Base-by-base conservation (phyloP, 2,329 filamentous ascomycete species). In the Bimuria novae-zelandiae region DNA sequence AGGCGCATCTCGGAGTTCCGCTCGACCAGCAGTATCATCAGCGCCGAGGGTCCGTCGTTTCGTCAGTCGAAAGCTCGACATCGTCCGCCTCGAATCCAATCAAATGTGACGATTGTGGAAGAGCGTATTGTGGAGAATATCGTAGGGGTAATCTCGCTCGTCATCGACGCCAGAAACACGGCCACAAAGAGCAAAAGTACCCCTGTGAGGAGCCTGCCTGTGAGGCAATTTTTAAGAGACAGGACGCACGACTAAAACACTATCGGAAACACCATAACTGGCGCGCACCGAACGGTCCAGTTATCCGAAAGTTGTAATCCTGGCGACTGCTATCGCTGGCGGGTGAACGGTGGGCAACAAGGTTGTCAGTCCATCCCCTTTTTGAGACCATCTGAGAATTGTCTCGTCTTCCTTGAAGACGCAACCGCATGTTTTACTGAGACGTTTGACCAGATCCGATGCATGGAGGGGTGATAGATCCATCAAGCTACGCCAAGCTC, bases 161-260 rank as follows among this genome's bases (percentile, higher is more conserved):
- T 21, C 59, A 62, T 27, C 21, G 25, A 5, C 49, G 52, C 29
- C 27, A 21, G 3, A 52, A 52, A 23, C 59, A 61, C 43, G 49
- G 41, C 14, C 1, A 10, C 4, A 14, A 1, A 29, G 45, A 30
- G 21, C 42, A 45, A 21, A n/a, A 11, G 12, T 56, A 44, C 27
- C 10, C 1, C 1, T 62, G 60, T 29, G 49, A 53, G 40, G 58
- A 37, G n/a, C 7, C 8, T 11, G 32, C 19, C 3, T 62, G 57
- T 43, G 7, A 1, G 1, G 54, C 47, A 25, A 16, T 16, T 1
- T 62, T 54, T 39, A 54, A 53, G 19, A 30, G 60, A 14, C 33
- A 54, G 21, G 60, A 62, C 35, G 55, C 55, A 3, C 45, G 55
- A 10, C 17, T 61, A 27, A 62, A 61, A 30, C 60, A 62, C 22